A percentile compares a stretch with the other conserved stretches of the same genome.
Evolutionary conservation across 2,329 filamentous ascomycete genomes (phyloP).

Genomic region (Epichloe amarillans): DNA sequence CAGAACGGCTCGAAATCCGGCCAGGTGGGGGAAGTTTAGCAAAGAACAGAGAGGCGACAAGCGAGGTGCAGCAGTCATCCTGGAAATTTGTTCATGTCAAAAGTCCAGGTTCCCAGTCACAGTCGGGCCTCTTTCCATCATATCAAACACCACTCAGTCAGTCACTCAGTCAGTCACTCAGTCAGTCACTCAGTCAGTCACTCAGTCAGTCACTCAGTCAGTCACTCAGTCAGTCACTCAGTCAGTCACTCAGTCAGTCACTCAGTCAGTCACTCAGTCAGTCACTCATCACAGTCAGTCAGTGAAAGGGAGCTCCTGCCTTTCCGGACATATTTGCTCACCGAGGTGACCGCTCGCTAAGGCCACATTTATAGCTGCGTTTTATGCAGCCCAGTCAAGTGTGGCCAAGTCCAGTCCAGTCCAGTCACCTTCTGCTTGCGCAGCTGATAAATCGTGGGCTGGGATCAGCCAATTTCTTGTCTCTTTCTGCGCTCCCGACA

Average conservation of each 20-base stretch:
- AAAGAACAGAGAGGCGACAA: not conserved
- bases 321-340: not conserved
- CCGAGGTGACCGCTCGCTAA: not conserved
- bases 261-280: not conserved
- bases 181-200: no score
- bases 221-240: no score
- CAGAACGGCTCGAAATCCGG: not conserved
- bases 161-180: not conserved
- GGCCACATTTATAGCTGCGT: conserved; percentile 1
- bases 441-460: conserved; percentile 19
- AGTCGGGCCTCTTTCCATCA: not conserved
- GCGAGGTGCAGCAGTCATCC: not conserved
- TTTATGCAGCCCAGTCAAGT: not conserved
- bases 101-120: not conserved
- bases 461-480: conserved; percentile 4
- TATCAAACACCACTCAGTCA: not conserved
- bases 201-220: no score
- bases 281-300: not conserved
- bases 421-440: conserved; percentile 7
- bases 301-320: not conserved
- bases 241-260: no score
- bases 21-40: not conserved
- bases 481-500: not conserved
- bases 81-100: not conserved
- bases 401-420: not conserved